These are phyloP conservation scores for Immersiella caudata DNA, from an alignment of 495 filamentous ascomycete species.

Conservation along the genomic window DNA sequence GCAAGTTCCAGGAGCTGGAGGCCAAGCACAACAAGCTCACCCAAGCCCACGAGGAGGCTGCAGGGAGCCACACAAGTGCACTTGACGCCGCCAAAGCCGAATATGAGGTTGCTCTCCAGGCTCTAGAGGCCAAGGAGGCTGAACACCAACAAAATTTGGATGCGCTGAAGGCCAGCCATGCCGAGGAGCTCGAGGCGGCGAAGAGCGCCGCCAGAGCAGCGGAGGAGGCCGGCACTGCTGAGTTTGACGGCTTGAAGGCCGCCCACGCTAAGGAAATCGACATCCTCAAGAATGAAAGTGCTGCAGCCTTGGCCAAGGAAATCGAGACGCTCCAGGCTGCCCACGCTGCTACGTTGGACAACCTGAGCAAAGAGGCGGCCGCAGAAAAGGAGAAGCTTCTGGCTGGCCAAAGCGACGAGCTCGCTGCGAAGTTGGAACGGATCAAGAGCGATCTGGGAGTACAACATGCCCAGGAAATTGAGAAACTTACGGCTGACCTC, in stretches of 20 bases:
- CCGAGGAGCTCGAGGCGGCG: conserved; percentile 48
- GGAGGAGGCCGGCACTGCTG: conserved; percentile 39
- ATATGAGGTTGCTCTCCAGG: conserved; percentile 38
- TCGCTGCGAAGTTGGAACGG: conserved; percentile 29
- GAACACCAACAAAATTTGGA: conserved; percentile 48
- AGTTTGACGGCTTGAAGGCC: conserved; percentile 49
- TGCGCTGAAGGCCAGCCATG: conserved; percentile 48
- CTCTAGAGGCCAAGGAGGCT: conserved; percentile 45
- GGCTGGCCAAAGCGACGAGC: conserved; percentile 37
- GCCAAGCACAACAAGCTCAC: conserved; percentile 48
- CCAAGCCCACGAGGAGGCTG: conserved; percentile 43
- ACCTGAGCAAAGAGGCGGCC: conserved; percentile 24
- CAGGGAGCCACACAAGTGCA: conserved; percentile 41
- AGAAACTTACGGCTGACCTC: conserved; percentile 41
- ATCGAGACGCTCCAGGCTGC: conserved; percentile 45
- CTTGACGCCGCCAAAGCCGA: conserved; percentile 44
- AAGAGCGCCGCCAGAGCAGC: conserved; percentile 45
- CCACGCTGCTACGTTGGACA: conserved; percentile 34
- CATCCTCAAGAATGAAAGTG: conserved; percentile 44
- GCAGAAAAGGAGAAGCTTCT: conserved; percentile 41
- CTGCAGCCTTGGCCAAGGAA: conserved; percentile 41
- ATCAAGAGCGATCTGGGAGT: conserved; percentile 30
- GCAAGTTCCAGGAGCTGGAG: conserved; percentile 55
- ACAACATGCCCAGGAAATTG: conserved; percentile 36
- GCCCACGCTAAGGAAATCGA: conserved; percentile 52